Evolutionary conservation across 257 asterid genomes (phyloP), one percentile per base, ranked within the genome.

Genomic region (Nicotiana otophora): DNA sequence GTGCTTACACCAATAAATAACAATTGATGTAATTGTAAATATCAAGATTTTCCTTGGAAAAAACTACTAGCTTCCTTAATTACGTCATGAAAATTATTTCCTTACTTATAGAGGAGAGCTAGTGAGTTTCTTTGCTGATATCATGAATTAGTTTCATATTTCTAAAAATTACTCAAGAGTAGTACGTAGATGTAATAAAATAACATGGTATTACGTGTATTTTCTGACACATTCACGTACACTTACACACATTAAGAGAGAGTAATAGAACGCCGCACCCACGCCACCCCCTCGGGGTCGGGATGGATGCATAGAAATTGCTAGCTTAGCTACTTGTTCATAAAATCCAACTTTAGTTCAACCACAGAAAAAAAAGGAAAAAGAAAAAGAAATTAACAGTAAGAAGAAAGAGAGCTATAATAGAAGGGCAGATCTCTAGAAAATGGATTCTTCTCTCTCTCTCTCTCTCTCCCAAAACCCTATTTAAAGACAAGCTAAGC

Each of bases 161-260:
- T 57, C 63, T 57, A 5, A 12, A 46, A 46, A 20, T 36, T 69
- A 39, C 55, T 19, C 16, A 42, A 9, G 42, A 36, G 31, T 20
- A 69, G 33, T 39, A 36, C 57, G 33, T 69, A 69, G 5, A 39
- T 39, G 19, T 36, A 69, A 69, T 69, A 69, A 69, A 74, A 74
- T 74, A 74, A 74, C 80, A 51, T 48, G 80, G 14, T 74, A 74
- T 51, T 74, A 74, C 80, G 80, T 74, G 80, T 74, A 74, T 26
- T 74, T 61, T 15, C 80, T 74, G 80, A 74, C 80, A 74, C 80
- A 74, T 61, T 48, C 80, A n/a, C 63, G 26, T 16, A 57, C 26
- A 57, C 26, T 17, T 5, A 4, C 77, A 72, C 78, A 46, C 14
- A 72, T 72, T 72, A 42, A 72, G 36, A 46, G 78, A 72, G 78